Conservation (phyloP, 176 grass and related monocot genomes). For the Carex myosuroides region DNA sequence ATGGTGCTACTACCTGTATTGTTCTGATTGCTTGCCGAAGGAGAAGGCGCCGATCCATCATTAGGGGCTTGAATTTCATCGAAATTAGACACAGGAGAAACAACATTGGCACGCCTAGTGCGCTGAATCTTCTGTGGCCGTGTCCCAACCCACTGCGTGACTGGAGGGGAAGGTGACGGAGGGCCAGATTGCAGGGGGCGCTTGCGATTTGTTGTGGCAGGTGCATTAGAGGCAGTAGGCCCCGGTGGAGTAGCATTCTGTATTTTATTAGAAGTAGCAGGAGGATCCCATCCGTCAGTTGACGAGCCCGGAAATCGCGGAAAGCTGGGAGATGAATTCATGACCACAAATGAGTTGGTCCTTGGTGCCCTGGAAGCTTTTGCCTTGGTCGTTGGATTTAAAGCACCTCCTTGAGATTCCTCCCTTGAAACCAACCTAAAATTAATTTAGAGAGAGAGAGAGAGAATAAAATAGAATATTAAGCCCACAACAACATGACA, state of each 20-base stretch:
- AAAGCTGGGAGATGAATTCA: slow-evolving; percentile 52
- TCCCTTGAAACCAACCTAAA: slow-evolving; percentile 45
- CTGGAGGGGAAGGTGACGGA: slow-evolving; percentile 58
- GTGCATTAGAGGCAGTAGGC: neutral
- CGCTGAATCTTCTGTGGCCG: slow-evolving; percentile 73
- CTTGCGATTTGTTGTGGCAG: slow-evolving; percentile 49
- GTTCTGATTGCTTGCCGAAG: slow-evolving; percentile 28
- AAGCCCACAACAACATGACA: slow-evolving; percentile 18
- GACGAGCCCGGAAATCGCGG: slow-evolving; percentile 37
- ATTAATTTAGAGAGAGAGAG: slow-evolving; percentile 19
- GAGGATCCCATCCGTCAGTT: slow-evolving; percentile 56
- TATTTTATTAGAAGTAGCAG: slow-evolving; percentile 43
- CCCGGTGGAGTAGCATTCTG: slow-evolving; percentile 32
- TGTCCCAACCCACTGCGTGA: slow-evolving; percentile 63
- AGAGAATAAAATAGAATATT: slow-evolving; percentile 5
- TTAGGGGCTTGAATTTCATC: slow-evolving; percentile 45
- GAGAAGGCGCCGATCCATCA: slow-evolving; percentile 55
- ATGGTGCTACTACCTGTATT: slow-evolving; percentile 20
- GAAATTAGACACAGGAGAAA: slow-evolving; percentile 87
- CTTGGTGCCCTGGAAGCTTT: slow-evolving; percentile 74
- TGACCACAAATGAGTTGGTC: slow-evolving; percentile 39
- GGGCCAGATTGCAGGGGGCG: slow-evolving; percentile 40
- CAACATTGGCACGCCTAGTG: slow-evolving; percentile 68
- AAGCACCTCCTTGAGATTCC: slow-evolving; percentile 45
- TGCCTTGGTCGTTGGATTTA: slow-evolving; percentile 53